Percentiles rank a stretch among this genome's conserved stretches.
phyloP scores from a whole-genome alignment of 768 basidiomycete species.

The Mycena capillaripes region DNA sequence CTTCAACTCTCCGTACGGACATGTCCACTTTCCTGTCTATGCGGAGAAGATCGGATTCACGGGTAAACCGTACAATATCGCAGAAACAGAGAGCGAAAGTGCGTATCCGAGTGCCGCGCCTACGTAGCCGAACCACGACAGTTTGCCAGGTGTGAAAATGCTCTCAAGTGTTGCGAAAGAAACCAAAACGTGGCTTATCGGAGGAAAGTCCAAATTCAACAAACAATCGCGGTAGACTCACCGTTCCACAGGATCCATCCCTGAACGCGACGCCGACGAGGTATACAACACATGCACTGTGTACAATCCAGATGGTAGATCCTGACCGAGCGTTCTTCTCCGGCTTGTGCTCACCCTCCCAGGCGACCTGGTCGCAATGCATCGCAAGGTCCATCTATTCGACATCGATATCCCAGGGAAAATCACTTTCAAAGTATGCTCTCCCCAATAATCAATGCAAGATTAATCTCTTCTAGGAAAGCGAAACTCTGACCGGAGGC shows the following conservation, averaged over 20 bases:
- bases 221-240: slow-evolving; percentile 45
- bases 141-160: slow-evolving; percentile 69
- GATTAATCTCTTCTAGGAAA: slow-evolving; percentile 70
- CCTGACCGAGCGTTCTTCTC: slow-evolving; percentile 1
- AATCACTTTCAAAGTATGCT: slow-evolving; percentile 86
- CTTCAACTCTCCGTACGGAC: slow-evolving; percentile 91
- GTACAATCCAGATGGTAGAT: slow-evolving; percentile 82
- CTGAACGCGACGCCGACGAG: slow-evolving; percentile 77
- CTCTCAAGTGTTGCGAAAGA: slow-evolving; percentile 87
- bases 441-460: not conserved
- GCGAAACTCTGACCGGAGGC: slow-evolving; percentile 88
- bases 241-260: slow-evolving; percentile 84
- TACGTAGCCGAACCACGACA: slow-evolving; percentile 8
- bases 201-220: slow-evolving; percentile 65
- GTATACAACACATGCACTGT: slow-evolving; percentile 95
- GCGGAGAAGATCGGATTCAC: slow-evolving; percentile 83
- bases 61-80: slow-evolving; percentile 70
- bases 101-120: slow-evolving; percentile 5
- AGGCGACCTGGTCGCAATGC: slow-evolving; percentile 90
- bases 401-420: slow-evolving; percentile 97
- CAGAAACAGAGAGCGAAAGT: slow-evolving; percentile 75
- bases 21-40: slow-evolving; percentile 83
- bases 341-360: slow-evolving; percentile 24
- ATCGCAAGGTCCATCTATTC: slow-evolving; percentile 97
- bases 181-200: slow-evolving; percentile 89